These are phyloP conservation scores for Pestalotiopsis sp. DNA, from an alignment of 2,329 filamentous ascomycete species.

Conservation along the genomic window DNA sequence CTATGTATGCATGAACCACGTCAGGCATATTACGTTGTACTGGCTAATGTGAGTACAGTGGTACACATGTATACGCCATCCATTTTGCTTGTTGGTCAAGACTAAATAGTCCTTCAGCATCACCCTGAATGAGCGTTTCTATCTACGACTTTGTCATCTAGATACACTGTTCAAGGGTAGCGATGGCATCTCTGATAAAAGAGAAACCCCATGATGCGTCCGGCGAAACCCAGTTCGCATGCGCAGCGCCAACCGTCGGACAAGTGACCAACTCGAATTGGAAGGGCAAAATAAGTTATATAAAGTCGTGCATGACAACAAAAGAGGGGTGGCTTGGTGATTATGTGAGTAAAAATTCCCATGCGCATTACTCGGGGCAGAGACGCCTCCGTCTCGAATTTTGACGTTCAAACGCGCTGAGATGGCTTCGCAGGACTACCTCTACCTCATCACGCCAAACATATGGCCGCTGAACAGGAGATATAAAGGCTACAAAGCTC, in stretches of 20 bases:
- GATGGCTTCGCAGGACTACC: slow-evolving; percentile 32
- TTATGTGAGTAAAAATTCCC: slow-evolving; percentile 32
- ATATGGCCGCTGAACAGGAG: slow-evolving; percentile 66
- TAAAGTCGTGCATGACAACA: slow-evolving; percentile 36
- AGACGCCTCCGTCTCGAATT: background rate
- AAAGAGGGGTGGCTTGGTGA: slow-evolving; percentile 40
- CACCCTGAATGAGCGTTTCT: background rate
- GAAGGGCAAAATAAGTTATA: slow-evolving; percentile 16
- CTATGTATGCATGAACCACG: background rate
- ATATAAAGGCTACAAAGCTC: slow-evolving; percentile 48
- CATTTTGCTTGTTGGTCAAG: too few species aligned
- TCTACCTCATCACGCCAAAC: slow-evolving; percentile 40
- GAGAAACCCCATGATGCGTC: background rate
- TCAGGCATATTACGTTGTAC: background rate
- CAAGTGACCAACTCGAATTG: background rate
- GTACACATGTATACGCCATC: too few species aligned
- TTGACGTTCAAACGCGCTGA: background rate
- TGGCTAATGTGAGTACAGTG: too few species aligned
- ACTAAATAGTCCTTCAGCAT: background rate
- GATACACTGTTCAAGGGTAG: too few species aligned
- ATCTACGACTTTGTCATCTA: background rate
- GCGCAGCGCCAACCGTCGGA: background rate
- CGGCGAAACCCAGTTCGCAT: background rate
- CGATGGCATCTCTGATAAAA: background rate
- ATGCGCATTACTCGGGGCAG: background rate